Evolutionary conservation across 108 stramenopile species (phyloP).

Genomic region (Nitzschia sp.): DNA sequence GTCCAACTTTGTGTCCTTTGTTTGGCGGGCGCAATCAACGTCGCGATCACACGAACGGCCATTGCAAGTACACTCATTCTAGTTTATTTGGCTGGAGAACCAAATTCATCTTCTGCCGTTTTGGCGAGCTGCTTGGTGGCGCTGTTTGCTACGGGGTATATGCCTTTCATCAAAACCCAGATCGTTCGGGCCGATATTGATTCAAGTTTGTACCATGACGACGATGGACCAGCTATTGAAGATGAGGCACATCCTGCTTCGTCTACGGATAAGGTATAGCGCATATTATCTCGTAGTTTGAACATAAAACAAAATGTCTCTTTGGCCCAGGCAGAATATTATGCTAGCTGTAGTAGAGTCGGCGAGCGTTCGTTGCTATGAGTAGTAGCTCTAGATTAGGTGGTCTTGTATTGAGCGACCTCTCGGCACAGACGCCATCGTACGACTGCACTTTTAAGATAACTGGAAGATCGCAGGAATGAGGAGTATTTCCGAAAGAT

Average conservation of each 20-base stretch:
- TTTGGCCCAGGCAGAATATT: too few relatives aligned
- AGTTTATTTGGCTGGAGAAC: constrained; percentile 58
- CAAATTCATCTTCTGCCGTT: constrained; percentile 44
- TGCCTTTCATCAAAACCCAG: constrained; percentile 63
- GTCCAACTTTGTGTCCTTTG: constrained; percentile 45
- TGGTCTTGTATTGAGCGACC: too few relatives aligned
- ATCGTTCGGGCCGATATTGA: constrained; percentile 54
- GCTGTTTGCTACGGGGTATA: constrained; percentile 60
- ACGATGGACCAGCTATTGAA: constrained; percentile 9
- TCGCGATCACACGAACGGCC: constrained; percentile 64
- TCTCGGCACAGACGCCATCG: too few relatives aligned
- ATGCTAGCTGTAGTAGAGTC: too few relatives aligned
- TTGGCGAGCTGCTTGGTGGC: constrained; percentile 48
- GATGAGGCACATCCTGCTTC: not conserved
- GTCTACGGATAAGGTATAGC: too few relatives aligned
- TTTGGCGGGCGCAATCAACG: constrained; percentile 65
- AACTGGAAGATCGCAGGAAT: too few relatives aligned
- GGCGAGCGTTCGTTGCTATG: too few relatives aligned
- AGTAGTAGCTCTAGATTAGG: too few relatives aligned
- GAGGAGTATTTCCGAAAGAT: too few relatives aligned
- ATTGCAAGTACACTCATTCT: constrained; percentile 59
- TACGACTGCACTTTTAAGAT: too few relatives aligned
- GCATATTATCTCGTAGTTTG: too few relatives aligned
- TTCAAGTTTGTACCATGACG: constrained; percentile 34
- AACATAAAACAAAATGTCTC: too few relatives aligned